phyloP scores from a whole-genome alignment of 176 grass and related monocot species.

The Triticum monococcum region DNA sequence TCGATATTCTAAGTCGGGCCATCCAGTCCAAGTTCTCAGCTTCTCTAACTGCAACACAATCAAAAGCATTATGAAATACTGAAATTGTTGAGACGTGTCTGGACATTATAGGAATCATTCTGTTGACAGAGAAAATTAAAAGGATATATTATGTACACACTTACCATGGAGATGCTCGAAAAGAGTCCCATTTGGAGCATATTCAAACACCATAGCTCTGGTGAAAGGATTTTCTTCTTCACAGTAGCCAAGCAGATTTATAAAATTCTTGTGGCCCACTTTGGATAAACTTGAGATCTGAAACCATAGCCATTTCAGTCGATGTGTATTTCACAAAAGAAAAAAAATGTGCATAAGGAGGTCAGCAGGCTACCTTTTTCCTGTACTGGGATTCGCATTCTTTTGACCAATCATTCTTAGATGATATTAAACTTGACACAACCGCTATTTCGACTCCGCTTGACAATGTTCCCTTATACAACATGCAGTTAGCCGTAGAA shows the following conservation, averaged over 20 bases:
- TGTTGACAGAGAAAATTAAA: not conserved
- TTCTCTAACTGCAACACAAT: slow-evolving; percentile 64
- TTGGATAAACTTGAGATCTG: slow-evolving; percentile 63
- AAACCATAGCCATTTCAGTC: not conserved
- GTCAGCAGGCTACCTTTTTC: slow-evolving; percentile 63
- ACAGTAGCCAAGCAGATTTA: slow-evolving; percentile 78
- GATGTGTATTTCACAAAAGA: not conserved
- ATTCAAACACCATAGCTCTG: slow-evolving; percentile 86
- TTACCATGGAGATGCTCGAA: slow-evolving; percentile 85
- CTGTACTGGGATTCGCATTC: slow-evolving; percentile 70
- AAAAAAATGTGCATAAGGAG: not conserved
- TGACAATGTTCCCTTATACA: slow-evolving; percentile 83
- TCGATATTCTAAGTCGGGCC: slow-evolving; percentile 62
- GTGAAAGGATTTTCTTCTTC: slow-evolving; percentile 71
- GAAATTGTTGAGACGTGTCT: not conserved
- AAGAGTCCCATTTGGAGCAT: slow-evolving; percentile 76
- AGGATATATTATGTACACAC: not conserved
- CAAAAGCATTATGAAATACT: not conserved
- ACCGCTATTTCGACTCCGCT: slow-evolving; percentile 84
- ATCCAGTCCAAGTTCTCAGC: slow-evolving; percentile 66
- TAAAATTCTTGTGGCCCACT: slow-evolving; percentile 77
- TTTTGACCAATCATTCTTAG: slow-evolving; percentile 65
- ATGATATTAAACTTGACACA: slow-evolving; percentile 39
- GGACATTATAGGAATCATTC: not conserved
- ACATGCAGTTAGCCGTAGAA: slow-evolving; percentile 43